Evolutionary conservation across 1,139 yeast genomes (phyloP), one percentile per base, ranked within the genome.

Genomic region (Debaryomyces subglobosus): DNA sequence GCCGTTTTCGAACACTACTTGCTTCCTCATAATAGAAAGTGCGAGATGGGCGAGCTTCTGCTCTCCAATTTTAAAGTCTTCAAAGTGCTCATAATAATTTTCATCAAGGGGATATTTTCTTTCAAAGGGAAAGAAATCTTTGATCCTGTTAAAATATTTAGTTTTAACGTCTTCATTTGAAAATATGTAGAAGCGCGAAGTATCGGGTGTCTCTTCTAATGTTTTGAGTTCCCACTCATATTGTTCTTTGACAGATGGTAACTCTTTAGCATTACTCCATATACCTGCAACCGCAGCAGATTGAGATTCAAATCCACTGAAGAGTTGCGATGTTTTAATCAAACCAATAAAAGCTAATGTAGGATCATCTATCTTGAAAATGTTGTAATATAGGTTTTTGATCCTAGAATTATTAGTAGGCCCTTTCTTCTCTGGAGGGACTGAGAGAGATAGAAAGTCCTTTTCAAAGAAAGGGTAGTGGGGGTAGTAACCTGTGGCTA

Each of bases 401-500:
- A 67, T 58, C 7, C 69, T 53, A 41, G 62, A 59, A 3, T 55
- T 54, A 5, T 60, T 53, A 27, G 61, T 15, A 52, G 41, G 45
- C 60, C 63, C 13, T 51, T 24, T 24, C 27, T 24, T 24, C 27
- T 49, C n/a, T 52, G 45, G 50, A 64, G 63, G 44, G 9, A 21
- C 30, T 53, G 54, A 7, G 60, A 52, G 13, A 49, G 37, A 44
- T 61, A 64, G 10, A 25, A 29, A 13, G 24, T n/a, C 40, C n/a
- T 46, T 35, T 32, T 42, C 47, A 18, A 76, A 59, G 48, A 72
- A 75, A 4, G 81, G 80, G 51, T 65, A 74, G 41, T 74, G 68
- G 50, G 62, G 72, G 40, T 68, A 64, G 58, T 71, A 76, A 0
- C 81, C 81, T 0, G 81, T 76, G 1, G 77, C 79, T 50, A 73